A percentile compares a stretch with the other conserved stretches of the same genome.
Evolutionary conservation across 139 green algal genomes (phyloP).

Genomic region (Picocystis salinarum): DNA sequence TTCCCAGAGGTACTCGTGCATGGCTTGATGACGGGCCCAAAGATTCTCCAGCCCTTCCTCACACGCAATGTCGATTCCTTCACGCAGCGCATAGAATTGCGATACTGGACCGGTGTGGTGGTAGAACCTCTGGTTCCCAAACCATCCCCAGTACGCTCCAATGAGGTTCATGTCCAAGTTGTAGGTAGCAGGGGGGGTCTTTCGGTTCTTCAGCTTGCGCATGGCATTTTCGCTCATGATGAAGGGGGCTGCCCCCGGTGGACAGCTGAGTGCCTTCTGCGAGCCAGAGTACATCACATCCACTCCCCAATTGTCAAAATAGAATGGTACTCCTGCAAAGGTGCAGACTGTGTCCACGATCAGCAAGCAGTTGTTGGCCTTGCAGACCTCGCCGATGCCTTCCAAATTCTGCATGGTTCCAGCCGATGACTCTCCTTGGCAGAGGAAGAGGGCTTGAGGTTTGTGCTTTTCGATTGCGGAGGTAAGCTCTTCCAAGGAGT

Average conservation of each 20-base stretch:
- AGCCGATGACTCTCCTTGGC: conserved; percentile 66
- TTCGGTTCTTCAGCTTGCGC: not conserved
- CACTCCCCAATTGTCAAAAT: conserved; percentile 47
- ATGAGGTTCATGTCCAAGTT: conserved; percentile 3
- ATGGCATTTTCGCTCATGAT: conserved; percentile 36
- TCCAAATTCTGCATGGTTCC: conserved; percentile 31
- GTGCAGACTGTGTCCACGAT: conserved; percentile 85
- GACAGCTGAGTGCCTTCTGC: conserved; percentile 57
- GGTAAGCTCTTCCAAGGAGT: conserved; percentile 36
- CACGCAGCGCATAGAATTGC: conserved; percentile 71
- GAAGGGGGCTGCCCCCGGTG: conserved; percentile 47
- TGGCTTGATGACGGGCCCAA: conserved; percentile 30
- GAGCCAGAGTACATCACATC: conserved; percentile 71
- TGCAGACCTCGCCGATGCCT: conserved; percentile 66
- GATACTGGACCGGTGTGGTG: conserved; percentile 50
- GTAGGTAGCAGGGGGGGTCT: conserved; percentile 2
- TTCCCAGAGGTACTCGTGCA: conserved; percentile 68
- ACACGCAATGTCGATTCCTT: conserved; percentile 49
- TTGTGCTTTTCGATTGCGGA: conserved; percentile 45
- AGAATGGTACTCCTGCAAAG: conserved; percentile 59
- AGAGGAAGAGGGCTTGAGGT: conserved; percentile 65
- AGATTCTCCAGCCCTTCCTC: conserved; percentile 44
- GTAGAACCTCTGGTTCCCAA: conserved; percentile 46
- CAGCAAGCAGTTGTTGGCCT: conserved; percentile 51
- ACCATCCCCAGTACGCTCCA: conserved; percentile 28